Conservation (phyloP, 108 stramenopile species). For the Cyclostephanos invisitatus region DNA sequence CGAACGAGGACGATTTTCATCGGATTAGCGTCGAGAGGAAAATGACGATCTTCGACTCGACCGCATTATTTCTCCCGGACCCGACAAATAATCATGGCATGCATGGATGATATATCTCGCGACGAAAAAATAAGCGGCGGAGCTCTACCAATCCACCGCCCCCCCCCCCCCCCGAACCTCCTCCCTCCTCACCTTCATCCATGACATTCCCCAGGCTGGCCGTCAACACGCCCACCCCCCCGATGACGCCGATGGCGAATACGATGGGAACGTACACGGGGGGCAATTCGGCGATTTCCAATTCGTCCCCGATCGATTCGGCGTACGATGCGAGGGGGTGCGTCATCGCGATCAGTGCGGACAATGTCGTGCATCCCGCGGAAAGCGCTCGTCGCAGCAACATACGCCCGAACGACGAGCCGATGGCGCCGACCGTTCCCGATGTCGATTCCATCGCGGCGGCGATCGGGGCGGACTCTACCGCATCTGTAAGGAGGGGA, state of each 20-base stretch:
- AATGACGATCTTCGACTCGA: no score
- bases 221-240: constrained; percentile 81
- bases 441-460: not conserved
- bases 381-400: constrained; percentile 10
- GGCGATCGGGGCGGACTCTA: not conserved
- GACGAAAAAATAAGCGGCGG: not conserved
- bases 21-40: not conserved
- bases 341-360: constrained; percentile 18
- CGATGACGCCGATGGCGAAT: constrained; percentile 72
- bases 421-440: not conserved
- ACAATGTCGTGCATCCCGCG: constrained; percentile 4
- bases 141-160: no score
- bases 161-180: no score
- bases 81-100: constrained; percentile 2
- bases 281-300: constrained; percentile 61
- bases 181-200: constrained; percentile 68
- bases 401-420: not conserved
- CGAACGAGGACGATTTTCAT: not conserved
- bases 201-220: constrained; percentile 78
- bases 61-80: no score
- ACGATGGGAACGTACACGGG: constrained; percentile 72
- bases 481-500: not conserved
- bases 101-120: not conserved
- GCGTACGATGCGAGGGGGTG: constrained; percentile 30
- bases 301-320: constrained; percentile 32